phyloP scores from a whole-genome alignment of 164 flowering plant species.

The Umbellularia californica region DNA sequence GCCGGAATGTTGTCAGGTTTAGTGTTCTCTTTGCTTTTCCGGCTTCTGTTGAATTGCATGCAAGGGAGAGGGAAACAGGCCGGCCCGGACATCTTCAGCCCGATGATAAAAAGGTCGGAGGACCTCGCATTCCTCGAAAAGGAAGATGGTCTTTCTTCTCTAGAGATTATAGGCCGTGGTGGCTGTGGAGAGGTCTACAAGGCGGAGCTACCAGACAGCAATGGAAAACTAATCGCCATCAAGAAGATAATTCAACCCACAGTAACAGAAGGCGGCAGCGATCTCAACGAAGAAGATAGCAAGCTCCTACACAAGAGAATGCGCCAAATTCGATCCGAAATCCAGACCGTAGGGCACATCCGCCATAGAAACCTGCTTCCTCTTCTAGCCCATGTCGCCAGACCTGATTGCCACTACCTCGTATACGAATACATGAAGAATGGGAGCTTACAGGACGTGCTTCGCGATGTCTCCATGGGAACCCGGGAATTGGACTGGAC shows the following conservation, averaged over 20 bases:
- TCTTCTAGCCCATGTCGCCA: slow-evolving; percentile 58
- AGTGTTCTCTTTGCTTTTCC: slow-evolving; percentile 43
- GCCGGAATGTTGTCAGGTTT: slow-evolving; percentile 62
- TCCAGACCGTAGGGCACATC: slow-evolving; percentile 69
- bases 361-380: slow-evolving; percentile 79
- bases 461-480: slow-evolving; percentile 44
- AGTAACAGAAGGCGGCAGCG: slow-evolving; percentile 33
- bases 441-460: slow-evolving; percentile 74
- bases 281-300: slow-evolving; percentile 55
- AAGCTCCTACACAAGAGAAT: slow-evolving; percentile 52
- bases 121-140: slow-evolving; percentile 69
- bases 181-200: slow-evolving; percentile 87
- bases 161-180: slow-evolving; percentile 69
- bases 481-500: slow-evolving; percentile 60
- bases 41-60: slow-evolving; percentile 31
- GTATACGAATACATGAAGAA: slow-evolving; percentile 91
- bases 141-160: slow-evolving; percentile 55
- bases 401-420: slow-evolving; percentile 70
- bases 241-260: slow-evolving; percentile 63
- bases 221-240: slow-evolving; percentile 64
- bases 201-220: slow-evolving; percentile 57
- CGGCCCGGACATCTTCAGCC: slow-evolving; percentile 56
- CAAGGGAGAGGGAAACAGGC: slow-evolving; percentile 32
- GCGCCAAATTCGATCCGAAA: slow-evolving; percentile 81
- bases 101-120: slow-evolving; percentile 57